phyloP scores from a whole-genome alignment of 495 filamentous ascomycete genomes.

The Polyplosphaeria fusca region DNA sequence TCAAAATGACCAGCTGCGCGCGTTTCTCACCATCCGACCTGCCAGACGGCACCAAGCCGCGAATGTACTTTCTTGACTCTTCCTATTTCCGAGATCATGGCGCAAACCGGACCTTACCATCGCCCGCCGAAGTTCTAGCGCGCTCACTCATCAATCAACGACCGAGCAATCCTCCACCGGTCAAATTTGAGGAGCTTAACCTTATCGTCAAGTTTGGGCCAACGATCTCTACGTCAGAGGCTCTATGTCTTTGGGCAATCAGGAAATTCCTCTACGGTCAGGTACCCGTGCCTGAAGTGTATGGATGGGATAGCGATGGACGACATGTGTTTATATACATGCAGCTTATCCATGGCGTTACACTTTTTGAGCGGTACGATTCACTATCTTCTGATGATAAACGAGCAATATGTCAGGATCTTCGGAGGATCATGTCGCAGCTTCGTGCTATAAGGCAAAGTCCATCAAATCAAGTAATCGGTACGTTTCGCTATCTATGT shows the following conservation, averaged over 20 bases:
- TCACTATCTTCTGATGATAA: conserved; percentile 2
- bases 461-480: conserved; percentile 5
- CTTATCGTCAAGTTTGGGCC: conserved; percentile 50
- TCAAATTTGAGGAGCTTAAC: conserved; percentile 42
- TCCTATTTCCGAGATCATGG: conserved; percentile 10
- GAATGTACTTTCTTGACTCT: conserved; percentile 16
- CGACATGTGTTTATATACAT: conserved; percentile 24
- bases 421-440: not conserved
- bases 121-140: conserved; percentile 6
- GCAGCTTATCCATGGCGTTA: conserved; percentile 12
- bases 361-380: conserved; percentile 6
- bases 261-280: conserved; percentile 37
- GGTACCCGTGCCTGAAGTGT: conserved; percentile 49
- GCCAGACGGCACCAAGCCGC: conserved; percentile 8
- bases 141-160: conserved; percentile 2
- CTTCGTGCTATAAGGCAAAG: conserved; percentile 10
- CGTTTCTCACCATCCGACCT: conserved; percentile 11
- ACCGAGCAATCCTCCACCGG: conserved; percentile 22
- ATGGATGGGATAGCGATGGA: conserved; percentile 46
- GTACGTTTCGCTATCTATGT: not conserved
- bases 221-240: conserved; percentile 43
- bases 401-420: not conserved
- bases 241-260: conserved; percentile 47
- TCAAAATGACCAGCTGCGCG: conserved; percentile 3
- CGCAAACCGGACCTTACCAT: not conserved